These are phyloP conservation scores for Hypoxylon sp. DNA, from an alignment of 2,329 filamentous ascomycete genomes.

Conservation along the genomic window DNA sequence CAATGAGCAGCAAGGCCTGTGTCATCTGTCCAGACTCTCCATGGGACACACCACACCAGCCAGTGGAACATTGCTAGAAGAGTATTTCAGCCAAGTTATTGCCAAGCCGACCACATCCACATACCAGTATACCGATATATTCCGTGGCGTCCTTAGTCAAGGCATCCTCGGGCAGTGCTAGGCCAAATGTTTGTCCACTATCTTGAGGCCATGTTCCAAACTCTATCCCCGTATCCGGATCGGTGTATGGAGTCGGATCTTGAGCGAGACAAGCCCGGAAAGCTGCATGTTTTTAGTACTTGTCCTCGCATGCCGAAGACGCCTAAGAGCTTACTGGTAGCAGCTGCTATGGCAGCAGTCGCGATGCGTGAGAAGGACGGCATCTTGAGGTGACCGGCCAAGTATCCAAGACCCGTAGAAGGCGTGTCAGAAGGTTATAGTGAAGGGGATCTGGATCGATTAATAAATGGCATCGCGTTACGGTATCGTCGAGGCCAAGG, in stretches of 20 bases:
- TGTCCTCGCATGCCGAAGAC: neutral
- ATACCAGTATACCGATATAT: conserved; percentile 51
- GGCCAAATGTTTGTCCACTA: conserved; percentile 47
- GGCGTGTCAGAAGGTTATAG: conserved; percentile 28
- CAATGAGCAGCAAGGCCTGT: conserved; percentile 62
- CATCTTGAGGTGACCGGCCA: conserved; percentile 49
- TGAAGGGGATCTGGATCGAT: conserved; percentile 33
- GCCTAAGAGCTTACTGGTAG: conserved; percentile 45
- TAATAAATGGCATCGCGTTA: conserved; percentile 47
- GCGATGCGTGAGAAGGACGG: conserved; percentile 48
- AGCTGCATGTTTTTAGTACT: conserved; percentile 43
- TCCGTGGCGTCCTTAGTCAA: conserved; percentile 49
- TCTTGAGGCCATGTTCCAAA: conserved; percentile 49
- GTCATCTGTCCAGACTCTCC: conserved; percentile 53
- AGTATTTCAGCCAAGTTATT: conserved; percentile 25
- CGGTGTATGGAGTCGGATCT: conserved; percentile 47
- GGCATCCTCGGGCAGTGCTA: conserved; percentile 50
- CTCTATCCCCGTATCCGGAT: conserved; percentile 49
- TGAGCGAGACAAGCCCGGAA: conserved; percentile 49
- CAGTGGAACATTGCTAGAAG: conserved; percentile 48
- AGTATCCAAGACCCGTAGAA: conserved; percentile 45
- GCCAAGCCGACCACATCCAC: conserved; percentile 17
- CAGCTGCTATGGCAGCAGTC: conserved; percentile 49
- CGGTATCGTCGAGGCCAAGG: conserved; percentile 37
- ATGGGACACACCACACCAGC: conserved; percentile 52